phyloP scores from a whole-genome alignment of 2,329 filamentous ascomycete genomes.

The Ceratocystiopsis sp. region DNA sequence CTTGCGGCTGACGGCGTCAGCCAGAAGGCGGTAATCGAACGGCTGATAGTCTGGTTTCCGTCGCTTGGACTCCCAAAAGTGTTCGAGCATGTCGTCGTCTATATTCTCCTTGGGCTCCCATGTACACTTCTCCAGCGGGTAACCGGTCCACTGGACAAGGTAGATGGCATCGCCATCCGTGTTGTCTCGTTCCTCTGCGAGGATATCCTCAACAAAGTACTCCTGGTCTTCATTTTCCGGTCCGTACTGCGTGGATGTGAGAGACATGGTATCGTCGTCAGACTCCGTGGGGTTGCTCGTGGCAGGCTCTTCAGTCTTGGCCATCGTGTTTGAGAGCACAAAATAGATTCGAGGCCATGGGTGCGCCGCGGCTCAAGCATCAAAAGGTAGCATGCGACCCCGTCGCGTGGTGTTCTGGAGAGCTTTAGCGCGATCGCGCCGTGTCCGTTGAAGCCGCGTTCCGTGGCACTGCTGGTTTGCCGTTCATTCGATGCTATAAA shows the following conservation, averaged over 20 bases:
- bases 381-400: too few relatives aligned
- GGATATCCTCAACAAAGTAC: conserved; percentile 36
- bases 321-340: not conserved
- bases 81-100: conserved; percentile 17
- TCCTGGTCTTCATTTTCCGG: conserved; percentile 24
- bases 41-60: conserved; percentile 15
- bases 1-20: conserved; percentile 15
- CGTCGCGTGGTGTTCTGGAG: too few relatives aligned
- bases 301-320: not conserved
- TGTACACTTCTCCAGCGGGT: conserved; percentile 35
- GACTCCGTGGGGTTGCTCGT: too few relatives aligned
- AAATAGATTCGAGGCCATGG: too few relatives aligned
- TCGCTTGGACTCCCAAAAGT: conserved; percentile 27
- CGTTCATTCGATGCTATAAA: too few relatives aligned
- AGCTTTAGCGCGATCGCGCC: too few relatives aligned
- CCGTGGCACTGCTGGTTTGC: too few relatives aligned
- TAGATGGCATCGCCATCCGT: conserved; percentile 25
- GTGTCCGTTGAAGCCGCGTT: too few relatives aligned
- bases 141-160: conserved; percentile 48
- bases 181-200: conserved; percentile 24
- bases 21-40: conserved; percentile 23
- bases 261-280: conserved; percentile 32
- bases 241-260: conserved; percentile 31
- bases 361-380: too few relatives aligned
- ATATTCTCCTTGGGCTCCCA: conserved; percentile 36